Percentiles rank a stretch among this genome's conserved stretches.
phyloP scores from a whole-genome alignment of 2,329 filamentous ascomycete genomes.

The Trichothecium roseum region DNA sequence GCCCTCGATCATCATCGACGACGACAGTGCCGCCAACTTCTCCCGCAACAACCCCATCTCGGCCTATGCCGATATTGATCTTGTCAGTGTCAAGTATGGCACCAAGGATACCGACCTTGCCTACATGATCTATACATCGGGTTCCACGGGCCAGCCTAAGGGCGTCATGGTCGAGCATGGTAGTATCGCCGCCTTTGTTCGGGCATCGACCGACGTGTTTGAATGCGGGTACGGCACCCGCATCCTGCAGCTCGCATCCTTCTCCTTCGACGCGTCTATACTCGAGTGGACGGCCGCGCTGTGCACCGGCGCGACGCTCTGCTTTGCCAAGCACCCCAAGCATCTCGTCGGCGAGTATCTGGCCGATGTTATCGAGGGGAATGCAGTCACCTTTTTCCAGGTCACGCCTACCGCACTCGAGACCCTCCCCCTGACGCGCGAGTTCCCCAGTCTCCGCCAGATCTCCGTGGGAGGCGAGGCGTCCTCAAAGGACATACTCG shows the following conservation, averaged over 20 bases:
- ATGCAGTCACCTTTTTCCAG: slow-evolving; percentile 2
- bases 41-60: neutral
- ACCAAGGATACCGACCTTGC: slow-evolving; percentile 5
- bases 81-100: slow-evolving; percentile 1
- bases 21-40: neutral
- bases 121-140: slow-evolving; percentile 21
- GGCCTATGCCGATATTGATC: neutral
- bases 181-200: slow-evolving; percentile 6
- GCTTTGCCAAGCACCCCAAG: slow-evolving; percentile 7
- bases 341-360: slow-evolving; percentile 1
- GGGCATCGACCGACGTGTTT: slow-evolving; percentile 8
- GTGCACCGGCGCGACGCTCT: slow-evolving; percentile 6
- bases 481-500: slow-evolving; percentile 4
- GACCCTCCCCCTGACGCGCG: slow-evolving; percentile 2
- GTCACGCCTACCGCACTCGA: slow-evolving; percentile 5
- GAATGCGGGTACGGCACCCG: no score
- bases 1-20: slow-evolving; percentile 3
- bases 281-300: slow-evolving; percentile 10
- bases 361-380: slow-evolving; percentile 5
- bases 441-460: slow-evolving; percentile 7
- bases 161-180: slow-evolving; percentile 22
- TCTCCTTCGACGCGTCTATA: slow-evolving; percentile 10
- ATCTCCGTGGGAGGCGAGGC: slow-evolving; percentile 8
- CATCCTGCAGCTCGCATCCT: no score
- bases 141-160: slow-evolving; percentile 23